phyloP scores from a whole-genome alignment of 345 rosid species.

The Euphorbia lathyris region DNA sequence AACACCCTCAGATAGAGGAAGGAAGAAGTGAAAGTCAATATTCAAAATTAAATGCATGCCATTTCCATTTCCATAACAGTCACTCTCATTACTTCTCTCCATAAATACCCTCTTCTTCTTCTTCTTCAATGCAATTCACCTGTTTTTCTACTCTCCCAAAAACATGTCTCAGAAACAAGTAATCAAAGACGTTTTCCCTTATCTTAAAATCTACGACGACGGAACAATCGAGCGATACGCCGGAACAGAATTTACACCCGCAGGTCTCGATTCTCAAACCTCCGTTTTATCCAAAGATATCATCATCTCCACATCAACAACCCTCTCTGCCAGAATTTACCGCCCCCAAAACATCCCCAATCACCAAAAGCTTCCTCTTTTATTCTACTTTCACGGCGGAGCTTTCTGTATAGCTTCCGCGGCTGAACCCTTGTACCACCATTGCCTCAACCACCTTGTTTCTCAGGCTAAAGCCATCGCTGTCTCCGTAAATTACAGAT shows the following conservation, averaged over 20 bases:
- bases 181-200: conserved; percentile 51
- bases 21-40: too few relatives aligned
- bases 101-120: background rate
- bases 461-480: conserved; percentile 6
- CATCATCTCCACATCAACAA: conserved; percentile 36
- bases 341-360: conserved; percentile 25
- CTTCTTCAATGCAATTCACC: too few relatives aligned
- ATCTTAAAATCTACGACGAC: conserved; percentile 50
- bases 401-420: conserved; percentile 12
- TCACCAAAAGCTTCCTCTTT: conserved; percentile 11
- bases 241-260: conserved; percentile 42
- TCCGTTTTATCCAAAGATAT: conserved; percentile 60
- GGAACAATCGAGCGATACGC: conserved; percentile 50
- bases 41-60: background rate
- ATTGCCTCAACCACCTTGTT: conserved; percentile 2
- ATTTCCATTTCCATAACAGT: too few relatives aligned
- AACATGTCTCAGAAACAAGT: conserved; percentile 41
- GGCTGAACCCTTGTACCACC: conserved; percentile 30
- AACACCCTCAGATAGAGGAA: too few relatives aligned
- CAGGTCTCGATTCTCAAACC: conserved; percentile 54
- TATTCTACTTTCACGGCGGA: conserved; percentile 20
- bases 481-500: conserved; percentile 19
- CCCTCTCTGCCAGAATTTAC: conserved; percentile 56
- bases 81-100: too few relatives aligned
- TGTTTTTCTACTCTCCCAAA: background rate